These are phyloP conservation scores for Colletotrichum sp. DNA, from an alignment of 2,329 filamentous ascomycete genomes.

Conservation along the genomic window DNA sequence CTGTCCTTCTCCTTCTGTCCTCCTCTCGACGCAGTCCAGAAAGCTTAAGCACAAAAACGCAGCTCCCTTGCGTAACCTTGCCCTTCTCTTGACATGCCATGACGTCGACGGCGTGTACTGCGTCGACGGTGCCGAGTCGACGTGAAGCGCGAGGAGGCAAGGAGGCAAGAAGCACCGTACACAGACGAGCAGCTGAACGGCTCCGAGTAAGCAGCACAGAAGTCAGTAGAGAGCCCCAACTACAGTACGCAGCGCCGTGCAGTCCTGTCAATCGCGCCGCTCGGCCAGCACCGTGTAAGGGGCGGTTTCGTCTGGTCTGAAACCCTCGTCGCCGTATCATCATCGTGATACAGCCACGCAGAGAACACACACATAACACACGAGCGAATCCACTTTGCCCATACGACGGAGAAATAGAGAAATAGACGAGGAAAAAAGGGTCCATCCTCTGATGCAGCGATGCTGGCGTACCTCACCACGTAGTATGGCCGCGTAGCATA, in stretches of 20 bases:
- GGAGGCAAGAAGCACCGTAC: not conserved
- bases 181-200: not conserved
- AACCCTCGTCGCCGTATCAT: conserved; percentile 17
- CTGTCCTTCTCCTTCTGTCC: not conserved
- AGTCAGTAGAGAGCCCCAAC: not conserved
- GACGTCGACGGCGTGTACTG: conserved; percentile 3
- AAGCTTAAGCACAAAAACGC: not conserved
- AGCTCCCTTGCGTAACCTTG: not conserved
- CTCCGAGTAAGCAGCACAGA: not conserved
- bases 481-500: not conserved
- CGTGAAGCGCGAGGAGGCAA: not conserved
- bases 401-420: not conserved
- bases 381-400: not conserved
- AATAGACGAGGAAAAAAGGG: not conserved
- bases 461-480: not conserved
- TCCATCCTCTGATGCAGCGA: not conserved
- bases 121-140: not conserved
- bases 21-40: not conserved
- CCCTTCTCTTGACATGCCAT: not conserved
- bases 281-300: not conserved
- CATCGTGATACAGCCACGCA: conserved; percentile 7
- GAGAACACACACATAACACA: not conserved
- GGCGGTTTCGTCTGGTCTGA: conserved; percentile 8
- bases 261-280: not conserved
- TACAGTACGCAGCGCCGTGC: not conserved